Evolutionary conservation across 495 filamentous ascomycete species (phyloP).

Genomic region (Amorphotheca resinae): DNA sequence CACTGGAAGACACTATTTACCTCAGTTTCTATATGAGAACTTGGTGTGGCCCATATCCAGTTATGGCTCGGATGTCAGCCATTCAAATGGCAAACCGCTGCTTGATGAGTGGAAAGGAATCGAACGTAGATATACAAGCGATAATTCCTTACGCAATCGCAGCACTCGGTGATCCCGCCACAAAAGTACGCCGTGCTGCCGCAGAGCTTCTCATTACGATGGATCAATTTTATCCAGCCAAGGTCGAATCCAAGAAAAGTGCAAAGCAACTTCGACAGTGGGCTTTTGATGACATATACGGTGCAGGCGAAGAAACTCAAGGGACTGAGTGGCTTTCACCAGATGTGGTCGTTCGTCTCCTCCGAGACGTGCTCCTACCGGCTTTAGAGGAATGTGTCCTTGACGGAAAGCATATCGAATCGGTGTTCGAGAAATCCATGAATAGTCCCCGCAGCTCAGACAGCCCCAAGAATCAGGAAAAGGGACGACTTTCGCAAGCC

Average conservation of each 20-base stretch:
- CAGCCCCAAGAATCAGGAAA: constrained; percentile 31
- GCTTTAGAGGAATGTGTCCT: constrained; percentile 72
- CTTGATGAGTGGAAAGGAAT: constrained; percentile 35
- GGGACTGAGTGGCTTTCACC: constrained; percentile 45
- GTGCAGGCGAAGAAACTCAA: constrained; percentile 33
- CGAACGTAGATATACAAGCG: constrained; percentile 57
- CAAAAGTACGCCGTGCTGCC: constrained; percentile 61
- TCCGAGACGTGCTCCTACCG: constrained; percentile 52
- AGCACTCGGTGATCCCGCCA: constrained; percentile 60
- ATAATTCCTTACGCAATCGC: constrained; percentile 64
- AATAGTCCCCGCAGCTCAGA: constrained; percentile 28
- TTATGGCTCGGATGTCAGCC: constrained; percentile 52
- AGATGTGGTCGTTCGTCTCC: constrained; percentile 43
- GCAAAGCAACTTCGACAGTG: constrained; percentile 27
- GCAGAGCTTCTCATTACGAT: constrained; percentile 46
- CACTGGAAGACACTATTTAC: constrained; percentile 48
- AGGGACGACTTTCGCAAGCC: constrained; percentile 45
- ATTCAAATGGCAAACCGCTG: constrained; percentile 44
- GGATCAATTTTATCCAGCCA: constrained; percentile 21
- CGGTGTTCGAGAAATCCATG: constrained; percentile 45
- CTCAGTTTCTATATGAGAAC: constrained; percentile 65
- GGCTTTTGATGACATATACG: constrained; percentile 46
- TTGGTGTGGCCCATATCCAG: constrained; percentile 60
- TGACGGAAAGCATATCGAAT: constrained; percentile 51
- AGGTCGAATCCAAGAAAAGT: constrained; percentile 16